These are phyloP conservation scores for Nepenthes mirabilis DNA, from an alignment of 148 eudicot species.

Conservation along the genomic window DNA sequence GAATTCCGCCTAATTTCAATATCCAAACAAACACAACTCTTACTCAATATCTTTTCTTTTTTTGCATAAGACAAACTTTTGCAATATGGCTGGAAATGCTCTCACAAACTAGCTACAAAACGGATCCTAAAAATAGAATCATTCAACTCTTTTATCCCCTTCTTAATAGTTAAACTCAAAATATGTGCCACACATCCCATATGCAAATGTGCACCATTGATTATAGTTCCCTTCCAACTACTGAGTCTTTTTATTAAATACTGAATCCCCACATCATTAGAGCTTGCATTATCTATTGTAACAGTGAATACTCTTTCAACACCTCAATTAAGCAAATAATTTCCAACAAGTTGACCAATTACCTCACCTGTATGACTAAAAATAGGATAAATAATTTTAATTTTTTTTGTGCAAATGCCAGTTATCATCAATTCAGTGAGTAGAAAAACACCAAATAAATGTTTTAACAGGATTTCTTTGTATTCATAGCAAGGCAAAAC, in stretches of 20 bases:
- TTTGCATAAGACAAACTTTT: no score
- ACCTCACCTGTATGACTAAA: background rate
- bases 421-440: background rate
- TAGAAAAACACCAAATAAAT: background rate
- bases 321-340: background rate
- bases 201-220: background rate
- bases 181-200: background rate
- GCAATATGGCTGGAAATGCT: no score
- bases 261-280: background rate
- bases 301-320: background rate
- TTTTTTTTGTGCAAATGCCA: background rate
- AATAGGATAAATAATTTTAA: background rate
- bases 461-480: background rate
- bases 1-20: no score
- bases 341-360: background rate
- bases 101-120: no score
- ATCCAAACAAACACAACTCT: no score
- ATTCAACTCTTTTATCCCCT: no score
- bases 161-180: no score
- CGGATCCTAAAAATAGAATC: no score
- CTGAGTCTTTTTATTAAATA: no score
- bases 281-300: background rate
- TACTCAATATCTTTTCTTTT: no score
- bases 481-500: background rate
- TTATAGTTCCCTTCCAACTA: background rate